These are phyloP conservation scores for Trichophyton verrucosum DNA, from an alignment of 2,329 filamentous ascomycete genomes.

Conservation along the genomic window DNA sequence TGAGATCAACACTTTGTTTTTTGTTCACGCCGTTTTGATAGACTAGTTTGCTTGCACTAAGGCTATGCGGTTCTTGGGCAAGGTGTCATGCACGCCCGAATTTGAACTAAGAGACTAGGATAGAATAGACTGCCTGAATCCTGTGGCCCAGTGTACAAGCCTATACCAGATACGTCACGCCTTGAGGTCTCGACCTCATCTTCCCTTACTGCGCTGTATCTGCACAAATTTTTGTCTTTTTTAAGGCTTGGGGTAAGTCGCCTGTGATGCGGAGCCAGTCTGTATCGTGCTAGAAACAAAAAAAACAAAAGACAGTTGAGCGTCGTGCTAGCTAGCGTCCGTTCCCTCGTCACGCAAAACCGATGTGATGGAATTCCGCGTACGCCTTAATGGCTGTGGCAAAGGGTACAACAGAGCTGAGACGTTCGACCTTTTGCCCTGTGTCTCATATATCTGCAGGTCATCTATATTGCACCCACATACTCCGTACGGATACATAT, in stretches of 20 bases:
- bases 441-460: background rate
- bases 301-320: background rate
- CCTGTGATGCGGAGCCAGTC: background rate
- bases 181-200: background rate
- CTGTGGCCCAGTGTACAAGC: background rate
- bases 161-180: background rate
- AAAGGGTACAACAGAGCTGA: background rate
- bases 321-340: background rate
- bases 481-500: background rate
- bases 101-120: background rate
- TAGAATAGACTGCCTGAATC: background rate
- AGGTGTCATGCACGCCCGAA: background rate
- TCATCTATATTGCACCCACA: background rate
- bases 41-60: background rate
- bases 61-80: background rate
- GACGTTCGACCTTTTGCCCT: background rate
- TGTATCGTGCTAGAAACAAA: background rate
- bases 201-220: background rate
- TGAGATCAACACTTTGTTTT: background rate
- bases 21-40: background rate
- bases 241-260: background rate
- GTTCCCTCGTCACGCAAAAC: background rate
- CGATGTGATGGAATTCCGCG: conserved; percentile 1
- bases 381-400: background rate
- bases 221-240: background rate